phyloP scores from a whole-genome alignment of 352 stramenopile genomes.

The Thalassiosira hispida region DNA sequence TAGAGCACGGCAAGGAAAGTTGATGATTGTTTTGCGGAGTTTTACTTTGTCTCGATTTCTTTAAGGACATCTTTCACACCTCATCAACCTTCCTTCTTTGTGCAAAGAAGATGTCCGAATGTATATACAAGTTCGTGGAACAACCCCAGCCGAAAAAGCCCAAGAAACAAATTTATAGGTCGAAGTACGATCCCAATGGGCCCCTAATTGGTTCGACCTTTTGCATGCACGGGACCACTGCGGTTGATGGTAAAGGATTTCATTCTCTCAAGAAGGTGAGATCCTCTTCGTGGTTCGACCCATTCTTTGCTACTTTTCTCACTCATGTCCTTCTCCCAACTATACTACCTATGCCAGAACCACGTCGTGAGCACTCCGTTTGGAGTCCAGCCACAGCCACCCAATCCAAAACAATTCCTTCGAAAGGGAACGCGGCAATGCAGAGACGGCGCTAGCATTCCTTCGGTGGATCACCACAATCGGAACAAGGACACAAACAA shows the following conservation, averaged over 20 bases:
- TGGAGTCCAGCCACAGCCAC: conserved; percentile 36
- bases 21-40: too few relatives aligned
- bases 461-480: conserved; percentile 47
- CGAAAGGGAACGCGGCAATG: conserved; percentile 50
- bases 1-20: too few relatives aligned
- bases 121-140: conserved; percentile 63
- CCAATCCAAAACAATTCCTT: conserved; percentile 57
- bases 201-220: conserved; percentile 90
- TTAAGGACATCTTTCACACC: too few relatives aligned
- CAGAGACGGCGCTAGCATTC: conserved; percentile 25
- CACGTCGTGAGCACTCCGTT: conserved; percentile 54
- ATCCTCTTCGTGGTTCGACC: background rate
- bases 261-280: conserved; percentile 63
- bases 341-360: conserved; percentile 25
- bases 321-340: background rate
- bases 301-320: background rate
- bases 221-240: conserved; percentile 68
- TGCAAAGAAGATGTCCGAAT: conserved; percentile 32
- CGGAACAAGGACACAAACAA: conserved; percentile 77
- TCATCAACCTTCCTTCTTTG: background rate
- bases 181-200: conserved; percentile 88
- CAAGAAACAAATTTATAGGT: conserved; percentile 90
- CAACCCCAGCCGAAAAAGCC: conserved; percentile 30
- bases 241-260: conserved; percentile 61
- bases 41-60: too few relatives aligned